A percentile compares a stretch with the other conserved stretches of the same genome.
Conservation (phyloP, 257 asterid genomes). For the Gentiana straminea region DNA sequence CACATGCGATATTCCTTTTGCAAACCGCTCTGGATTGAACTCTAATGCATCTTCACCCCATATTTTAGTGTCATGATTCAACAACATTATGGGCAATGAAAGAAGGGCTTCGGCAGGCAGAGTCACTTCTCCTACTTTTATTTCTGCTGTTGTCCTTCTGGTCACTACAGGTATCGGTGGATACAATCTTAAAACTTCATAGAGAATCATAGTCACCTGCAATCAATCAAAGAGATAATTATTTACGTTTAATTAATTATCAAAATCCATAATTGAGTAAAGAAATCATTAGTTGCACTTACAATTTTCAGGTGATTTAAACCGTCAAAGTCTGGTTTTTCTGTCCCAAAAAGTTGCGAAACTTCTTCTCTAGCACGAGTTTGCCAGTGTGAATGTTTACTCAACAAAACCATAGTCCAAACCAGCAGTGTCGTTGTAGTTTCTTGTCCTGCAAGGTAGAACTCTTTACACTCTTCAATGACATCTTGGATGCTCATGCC, state of each 20-base stretch:
- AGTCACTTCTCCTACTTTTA: slow-evolving; percentile 3
- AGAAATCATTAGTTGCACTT: neutral
- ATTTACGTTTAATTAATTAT: no score
- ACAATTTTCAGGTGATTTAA: slow-evolving; percentile 6
- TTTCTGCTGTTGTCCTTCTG: neutral
- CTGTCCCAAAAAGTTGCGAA: slow-evolving; percentile 7
- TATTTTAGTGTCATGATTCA: slow-evolving; percentile 9
- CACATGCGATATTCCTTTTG: slow-evolving; percentile 4
- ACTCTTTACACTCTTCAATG: slow-evolving; percentile 12
- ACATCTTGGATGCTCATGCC: slow-evolving; percentile 15
- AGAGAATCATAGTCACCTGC: slow-evolving; percentile 19
- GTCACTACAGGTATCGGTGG: neutral
- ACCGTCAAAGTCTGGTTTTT: slow-evolving; percentile 2
- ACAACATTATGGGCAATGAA: neutral
- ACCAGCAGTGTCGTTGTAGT: slow-evolving; percentile 15
- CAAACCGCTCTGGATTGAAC: slow-evolving; percentile 19
- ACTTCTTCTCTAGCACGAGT: slow-evolving; percentile 16
- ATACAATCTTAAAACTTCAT: slow-evolving; percentile 17
- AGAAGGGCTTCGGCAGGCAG: slow-evolving; percentile 8
- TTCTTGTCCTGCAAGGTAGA: slow-evolving; percentile 17
- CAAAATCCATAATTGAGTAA: no score
- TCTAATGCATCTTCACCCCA: slow-evolving; percentile 19
- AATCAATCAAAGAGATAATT: no score
- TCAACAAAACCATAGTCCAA: slow-evolving; percentile 16
- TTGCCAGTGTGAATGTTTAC: slow-evolving; percentile 13